Base-by-base conservation (phyloP, 805 yeast species). In the Sugiyamaella boreocaroliniensis region DNA sequence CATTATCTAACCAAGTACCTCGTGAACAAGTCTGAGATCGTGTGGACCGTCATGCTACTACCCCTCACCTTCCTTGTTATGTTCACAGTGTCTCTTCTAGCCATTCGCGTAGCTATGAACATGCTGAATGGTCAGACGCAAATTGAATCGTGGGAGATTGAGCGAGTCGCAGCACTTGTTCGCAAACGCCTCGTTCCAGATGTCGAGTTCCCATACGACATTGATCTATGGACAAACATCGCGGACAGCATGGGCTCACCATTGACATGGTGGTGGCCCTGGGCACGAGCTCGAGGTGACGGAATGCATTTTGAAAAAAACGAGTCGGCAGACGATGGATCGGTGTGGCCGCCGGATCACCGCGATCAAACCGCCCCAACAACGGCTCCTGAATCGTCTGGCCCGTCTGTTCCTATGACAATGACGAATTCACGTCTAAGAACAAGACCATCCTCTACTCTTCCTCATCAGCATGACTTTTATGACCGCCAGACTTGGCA, bases 331-430 rank as follows among this genome's bases (percentile, higher is more conserved):
- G 64, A 65, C 26, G 70, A 70, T 56, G 77, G 80, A 1, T 70
- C 85, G 41, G 93, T 96, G 1, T 92, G 97, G 96, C 99, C 99
- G 1, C 95, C 96, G 1, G 95, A 89, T 69, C 89, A 88, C 5
- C 82, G 82, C 0, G 73, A 76, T 59, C 75, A 71, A 48, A 75
- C 68, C 40, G 46, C 49, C 7, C 48, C 49, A 9, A 54, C 48
- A n/a, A 65, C 50, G 32, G 22, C 43, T 16, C 42, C 50, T 4
- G 45, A 43, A 6, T n/a, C 47, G 5, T n/a, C 47, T 29, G 20
- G 12, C 11, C 19, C 49, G 5, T 44, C 54, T 29, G 40, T n/a
- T 6, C 53, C 58, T 4, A 26, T 45, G 8, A 56, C 59, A 15
- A 47, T 54, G 45, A 57, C 57, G 8, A 54, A 54, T 41, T 29